Evolutionary conservation across 192 early-diverging fungal species (phyloP).

Genomic region (Backusella mclennaniae): DNA sequence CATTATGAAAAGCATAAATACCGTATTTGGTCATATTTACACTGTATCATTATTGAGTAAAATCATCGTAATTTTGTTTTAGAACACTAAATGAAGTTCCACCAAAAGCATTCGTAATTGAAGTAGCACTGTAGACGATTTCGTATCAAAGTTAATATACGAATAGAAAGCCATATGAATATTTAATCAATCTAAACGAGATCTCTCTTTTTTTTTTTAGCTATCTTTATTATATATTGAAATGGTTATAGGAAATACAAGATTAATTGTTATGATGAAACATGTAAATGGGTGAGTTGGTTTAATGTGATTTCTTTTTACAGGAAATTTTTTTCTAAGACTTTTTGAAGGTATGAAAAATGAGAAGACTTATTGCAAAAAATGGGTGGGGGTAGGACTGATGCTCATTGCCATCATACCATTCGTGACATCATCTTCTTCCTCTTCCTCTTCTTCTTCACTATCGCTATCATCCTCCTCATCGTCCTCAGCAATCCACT

Average conservation of each 20-base stretch:
- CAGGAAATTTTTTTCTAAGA: conserved; percentile 10
- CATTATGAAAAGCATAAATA: not conserved
- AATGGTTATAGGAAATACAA: not conserved
- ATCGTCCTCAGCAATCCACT: conserved; percentile 68
- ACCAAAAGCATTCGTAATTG: too few relatives aligned
- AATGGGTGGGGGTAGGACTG: conserved; percentile 46
- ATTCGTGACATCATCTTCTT: conserved; percentile 42
- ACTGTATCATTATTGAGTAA: not conserved
- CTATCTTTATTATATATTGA: not conserved
- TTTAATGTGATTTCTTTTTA: not conserved
- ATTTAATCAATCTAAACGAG: not conserved
- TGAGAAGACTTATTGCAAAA: not conserved
- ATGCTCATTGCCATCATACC: conserved; percentile 56
- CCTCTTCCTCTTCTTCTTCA: conserved; percentile 38
- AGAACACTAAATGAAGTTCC: not conserved
- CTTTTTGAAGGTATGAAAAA: not conserved
- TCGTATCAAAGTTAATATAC: too few relatives aligned
- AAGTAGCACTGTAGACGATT: too few relatives aligned
- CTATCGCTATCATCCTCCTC: conserved; percentile 49
- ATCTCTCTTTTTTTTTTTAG: not conserved
- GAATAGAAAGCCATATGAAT: not conserved
- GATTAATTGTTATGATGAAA: not conserved
- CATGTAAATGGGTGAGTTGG: not conserved
- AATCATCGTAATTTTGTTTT: not conserved
- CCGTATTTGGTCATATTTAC: not conserved